Evolutionary conservation across 306 rosid species (phyloP).

Genomic region (Cucumis cinereus): DNA sequence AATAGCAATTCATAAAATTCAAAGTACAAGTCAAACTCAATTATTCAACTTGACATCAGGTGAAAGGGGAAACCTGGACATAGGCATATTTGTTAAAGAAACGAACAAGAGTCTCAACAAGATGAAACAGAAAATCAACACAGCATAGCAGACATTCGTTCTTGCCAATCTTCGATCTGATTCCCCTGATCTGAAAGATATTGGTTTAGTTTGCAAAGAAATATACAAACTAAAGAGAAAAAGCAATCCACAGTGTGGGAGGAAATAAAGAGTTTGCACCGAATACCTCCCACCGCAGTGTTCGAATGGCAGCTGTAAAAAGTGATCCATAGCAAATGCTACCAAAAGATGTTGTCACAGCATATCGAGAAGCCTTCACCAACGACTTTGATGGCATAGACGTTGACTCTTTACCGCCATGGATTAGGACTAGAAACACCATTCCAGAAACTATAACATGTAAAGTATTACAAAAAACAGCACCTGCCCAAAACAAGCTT

Average conservation of each 20-base stretch:
- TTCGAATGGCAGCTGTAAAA: constrained; percentile 91
- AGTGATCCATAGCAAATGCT: constrained; percentile 97
- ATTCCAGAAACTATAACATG: constrained; percentile 93
- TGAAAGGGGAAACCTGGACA: constrained; percentile 57
- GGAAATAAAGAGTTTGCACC: neutral
- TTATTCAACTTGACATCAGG: neutral
- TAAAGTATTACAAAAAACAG: constrained; percentile 78
- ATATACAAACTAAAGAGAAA: neutral
- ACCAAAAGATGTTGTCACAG: constrained; percentile 92
- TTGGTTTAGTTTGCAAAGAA: neutral
- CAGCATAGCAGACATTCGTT: constrained; percentile 95
- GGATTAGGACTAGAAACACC: constrained; percentile 73
- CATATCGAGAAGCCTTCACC: constrained; percentile 50
- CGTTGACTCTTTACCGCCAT: constrained; percentile 54
- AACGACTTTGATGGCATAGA: constrained; percentile 55
- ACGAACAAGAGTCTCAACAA: constrained; percentile 94
- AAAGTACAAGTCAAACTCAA: neutral
- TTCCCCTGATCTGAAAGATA: constrained; percentile 62
- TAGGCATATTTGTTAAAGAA: constrained; percentile 98
- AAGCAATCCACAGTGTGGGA: neutral
- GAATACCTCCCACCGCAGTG: constrained; percentile 84
- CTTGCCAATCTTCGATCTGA: constrained; percentile 85
- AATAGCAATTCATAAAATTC: too few relatives aligned
- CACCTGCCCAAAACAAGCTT: constrained; percentile 99
- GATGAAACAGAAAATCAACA: constrained; percentile 91